Evolutionary conservation across 768 basidiomycete genomes (phyloP), one percentile per base, ranked within the genome.

Genomic region (Naganishia vaughanmartiniae): DNA sequence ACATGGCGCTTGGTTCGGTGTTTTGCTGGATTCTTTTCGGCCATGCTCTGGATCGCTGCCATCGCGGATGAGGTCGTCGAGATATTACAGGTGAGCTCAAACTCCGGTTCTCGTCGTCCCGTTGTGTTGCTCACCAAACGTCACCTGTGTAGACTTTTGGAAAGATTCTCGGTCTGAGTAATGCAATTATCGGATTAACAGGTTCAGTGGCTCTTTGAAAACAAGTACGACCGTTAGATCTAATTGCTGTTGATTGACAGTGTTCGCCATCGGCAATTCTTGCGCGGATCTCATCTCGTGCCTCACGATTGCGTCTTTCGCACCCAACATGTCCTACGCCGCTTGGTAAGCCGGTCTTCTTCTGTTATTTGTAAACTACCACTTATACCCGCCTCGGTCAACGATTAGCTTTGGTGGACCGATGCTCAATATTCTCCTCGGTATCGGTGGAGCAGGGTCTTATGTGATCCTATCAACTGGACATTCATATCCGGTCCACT

Each of bases 31-130:
- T 99, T 99, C 82, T 79, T 89, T 26, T 89, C 95, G 31, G 85
- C 93, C 2, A 87, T 97, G 72, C 88, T 97, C 10, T 99, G 96
- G 95, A 97, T 99, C 75, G 94, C 97, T 88, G 93, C 90, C 7
- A 93, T 98, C 57, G 93, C 94, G 0, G 93, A 96, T 78, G 94
- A 97, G 79, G 93, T 95, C 1, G 93, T 98, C 34, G 86, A 89
- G 57, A 89, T 97, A 14, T 85, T 98, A 12, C 88, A 90, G 84
- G 94, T 94, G 54, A 69, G 85, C 74, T 4, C 1, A 26, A 39
- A 34, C 19, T 58, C 45, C 15, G 53, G 15, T 30, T 54, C 42
- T 42, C 14, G 42, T 42, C 42, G 42, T 36, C 19, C 42, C 24
- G 21, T 26, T 39, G 36, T 28, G 53, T 73, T 24, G 56, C 42